These are phyloP conservation scores for Thalassiosira livingstoniorum DNA, from an alignment of 352 stramenopile genomes.

Conservation along the genomic window DNA sequence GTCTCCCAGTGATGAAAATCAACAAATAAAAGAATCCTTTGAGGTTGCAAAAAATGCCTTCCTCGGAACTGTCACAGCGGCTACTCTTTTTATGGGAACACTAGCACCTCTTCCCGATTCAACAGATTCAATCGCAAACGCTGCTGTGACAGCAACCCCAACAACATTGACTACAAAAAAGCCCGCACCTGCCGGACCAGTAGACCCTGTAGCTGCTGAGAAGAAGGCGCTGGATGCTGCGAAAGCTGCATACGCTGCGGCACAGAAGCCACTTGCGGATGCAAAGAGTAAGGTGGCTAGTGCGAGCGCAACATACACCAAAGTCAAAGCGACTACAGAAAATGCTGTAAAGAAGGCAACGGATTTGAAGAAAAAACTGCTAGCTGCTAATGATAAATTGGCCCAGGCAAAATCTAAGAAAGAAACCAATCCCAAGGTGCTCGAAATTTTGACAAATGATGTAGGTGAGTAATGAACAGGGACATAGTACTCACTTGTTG, in stretches of 20 bases:
- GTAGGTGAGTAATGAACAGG: not conserved
- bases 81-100: constrained; percentile 21
- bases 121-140: constrained; percentile 5
- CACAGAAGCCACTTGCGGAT: constrained; percentile 17
- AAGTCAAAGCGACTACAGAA: not conserved
- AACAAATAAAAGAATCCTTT: constrained; percentile 13
- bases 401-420: constrained; percentile 5
- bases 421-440: constrained; percentile 17
- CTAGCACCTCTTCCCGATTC: constrained; percentile 25
- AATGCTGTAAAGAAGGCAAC: constrained; percentile 15
- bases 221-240: constrained; percentile 23
- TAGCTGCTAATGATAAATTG: constrained; percentile 29
- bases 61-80: constrained; percentile 18
- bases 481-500: too few relatives aligned
- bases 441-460: constrained; percentile 3
- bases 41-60: constrained; percentile 19
- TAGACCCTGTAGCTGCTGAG: constrained; percentile 11
- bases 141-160: constrained; percentile 20
- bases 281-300: constrained; percentile 5
- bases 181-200: not conserved
- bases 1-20: not conserved
- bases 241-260: constrained; percentile 16
- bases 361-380: constrained; percentile 17
- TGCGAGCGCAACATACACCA: not conserved
- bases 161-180: constrained; percentile 19